Evolutionary conservation across 139 green algal genomes (phyloP).

Genomic region (Mesotaenium endlicherianum): DNA sequence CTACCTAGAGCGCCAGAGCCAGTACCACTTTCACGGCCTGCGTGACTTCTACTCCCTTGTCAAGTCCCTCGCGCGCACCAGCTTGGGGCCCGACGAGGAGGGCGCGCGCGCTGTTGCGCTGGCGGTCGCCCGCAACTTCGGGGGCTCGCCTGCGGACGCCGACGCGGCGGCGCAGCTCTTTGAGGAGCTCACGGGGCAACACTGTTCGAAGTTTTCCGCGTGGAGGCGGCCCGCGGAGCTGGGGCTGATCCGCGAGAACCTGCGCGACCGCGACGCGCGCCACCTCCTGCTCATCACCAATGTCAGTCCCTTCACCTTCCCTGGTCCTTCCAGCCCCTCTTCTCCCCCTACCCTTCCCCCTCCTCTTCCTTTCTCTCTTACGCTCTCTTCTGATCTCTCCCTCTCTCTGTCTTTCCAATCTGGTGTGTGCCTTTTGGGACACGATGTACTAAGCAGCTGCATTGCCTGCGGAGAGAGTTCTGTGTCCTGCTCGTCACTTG

Average conservation of each 20-base stretch:
- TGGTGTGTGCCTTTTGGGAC: background rate
- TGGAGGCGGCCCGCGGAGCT: background rate
- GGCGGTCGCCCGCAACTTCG: constrained; percentile 27
- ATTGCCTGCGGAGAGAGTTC: background rate
- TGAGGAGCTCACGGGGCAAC: background rate
- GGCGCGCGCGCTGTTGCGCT: background rate
- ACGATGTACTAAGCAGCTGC: background rate
- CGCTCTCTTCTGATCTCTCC: background rate
- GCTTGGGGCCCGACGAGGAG: background rate
- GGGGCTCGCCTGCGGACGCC: background rate
- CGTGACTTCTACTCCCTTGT: constrained; percentile 42
- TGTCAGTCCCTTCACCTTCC: background rate
- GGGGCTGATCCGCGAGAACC: constrained; percentile 12
- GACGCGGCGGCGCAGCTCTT: constrained; percentile 1
- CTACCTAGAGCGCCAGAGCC: background rate
- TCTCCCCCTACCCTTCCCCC: background rate
- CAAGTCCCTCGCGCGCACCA: background rate
- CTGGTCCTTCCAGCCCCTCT: background rate
- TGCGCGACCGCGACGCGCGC: constrained; percentile 14
- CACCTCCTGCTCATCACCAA: constrained; percentile 37
- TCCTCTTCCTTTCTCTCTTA: background rate
- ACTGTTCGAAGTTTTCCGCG: background rate
- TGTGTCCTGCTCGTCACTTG: too few relatives aligned
- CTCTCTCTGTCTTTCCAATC: background rate
- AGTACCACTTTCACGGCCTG: constrained; percentile 30